A percentile compares a stretch with the other conserved stretches of the same genome.
Evolutionary conservation across 805 yeast genomes (phyloP).

Genomic region (Pichia insulana): DNA sequence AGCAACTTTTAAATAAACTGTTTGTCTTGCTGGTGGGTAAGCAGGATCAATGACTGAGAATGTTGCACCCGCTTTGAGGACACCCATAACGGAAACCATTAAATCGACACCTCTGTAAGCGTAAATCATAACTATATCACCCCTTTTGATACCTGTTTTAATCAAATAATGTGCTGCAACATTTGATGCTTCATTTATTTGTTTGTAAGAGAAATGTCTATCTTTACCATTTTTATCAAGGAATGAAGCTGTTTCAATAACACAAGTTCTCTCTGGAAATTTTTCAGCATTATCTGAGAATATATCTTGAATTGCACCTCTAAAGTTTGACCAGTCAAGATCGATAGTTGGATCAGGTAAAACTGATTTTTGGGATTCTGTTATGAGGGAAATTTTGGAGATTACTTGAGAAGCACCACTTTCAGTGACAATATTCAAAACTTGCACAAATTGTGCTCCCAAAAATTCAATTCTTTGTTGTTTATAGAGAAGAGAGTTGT

Average conservation of each 20-base stretch:
- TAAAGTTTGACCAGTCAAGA: constrained; percentile 82
- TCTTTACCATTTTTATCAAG: constrained; percentile 44
- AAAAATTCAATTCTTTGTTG: constrained; percentile 59
- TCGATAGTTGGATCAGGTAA: constrained; percentile 86
- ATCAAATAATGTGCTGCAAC: constrained; percentile 85
- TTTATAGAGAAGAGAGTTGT: constrained; percentile 70
- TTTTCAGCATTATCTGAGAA: constrained; percentile 78
- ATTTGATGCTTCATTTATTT: constrained; percentile 88
- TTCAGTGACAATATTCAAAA: constrained; percentile 31
- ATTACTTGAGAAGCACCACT: constrained; percentile 34
- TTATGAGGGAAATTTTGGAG: constrained; percentile 59
- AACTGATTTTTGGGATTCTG: constrained; percentile 47
- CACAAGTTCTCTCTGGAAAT: constrained; percentile 83
- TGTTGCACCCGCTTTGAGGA: constrained; percentile 96
- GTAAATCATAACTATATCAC: constrained; percentile 96
- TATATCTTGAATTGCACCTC: constrained; percentile 96
- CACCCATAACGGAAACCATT: constrained; percentile 96
- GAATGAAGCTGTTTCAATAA: constrained; percentile 80
- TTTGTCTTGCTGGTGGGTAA: constrained; percentile 97
- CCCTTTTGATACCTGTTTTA: constrained; percentile 70
- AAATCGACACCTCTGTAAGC: constrained; percentile 97
- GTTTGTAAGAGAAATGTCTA: constrained; percentile 73
- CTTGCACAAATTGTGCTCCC: constrained; percentile 63
- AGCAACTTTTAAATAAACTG: constrained; percentile 85
- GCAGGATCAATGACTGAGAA: constrained; percentile 98